Evolutionary conservation across 2,329 filamentous ascomycete genomes (phyloP).

Genomic region (Microdochium nivale): DNA sequence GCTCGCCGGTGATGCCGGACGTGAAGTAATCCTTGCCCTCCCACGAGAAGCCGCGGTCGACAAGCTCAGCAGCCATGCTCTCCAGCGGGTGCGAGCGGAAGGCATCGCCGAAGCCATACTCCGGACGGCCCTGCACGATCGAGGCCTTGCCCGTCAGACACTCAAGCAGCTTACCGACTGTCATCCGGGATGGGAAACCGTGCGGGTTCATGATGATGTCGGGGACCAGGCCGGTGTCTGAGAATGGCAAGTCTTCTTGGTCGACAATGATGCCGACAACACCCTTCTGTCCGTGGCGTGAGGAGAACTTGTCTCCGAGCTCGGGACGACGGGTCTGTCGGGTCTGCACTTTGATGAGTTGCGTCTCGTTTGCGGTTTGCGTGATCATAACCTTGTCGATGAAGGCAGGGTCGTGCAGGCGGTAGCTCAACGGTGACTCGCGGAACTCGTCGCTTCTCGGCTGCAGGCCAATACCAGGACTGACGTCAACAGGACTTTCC

Average conservation of each 20-base stretch:
- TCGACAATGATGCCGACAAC: constrained; percentile 95
- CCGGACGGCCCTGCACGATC: constrained; percentile 72
- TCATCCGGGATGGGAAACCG: constrained; percentile 99
- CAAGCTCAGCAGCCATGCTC: constrained; percentile 78
- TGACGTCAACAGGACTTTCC: constrained; percentile 70
- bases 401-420: constrained; percentile 74
- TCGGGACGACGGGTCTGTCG: constrained; percentile 93
- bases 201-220: constrained; percentile 99
- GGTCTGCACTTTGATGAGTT: constrained; percentile 88
- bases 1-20: constrained; percentile 88
- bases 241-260: constrained; percentile 95
- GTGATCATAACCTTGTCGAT: constrained; percentile 97
- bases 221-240: constrained; percentile 80
- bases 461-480: constrained; percentile 62
- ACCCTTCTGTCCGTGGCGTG: constrained; percentile 95
- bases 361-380: constrained; percentile 76
- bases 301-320: constrained; percentile 97
- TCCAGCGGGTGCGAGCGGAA: constrained; percentile 79
- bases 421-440: constrained; percentile 68
- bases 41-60: constrained; percentile 88
- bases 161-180: constrained; percentile 94
- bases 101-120: constrained; percentile 76
- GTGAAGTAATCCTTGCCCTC: constrained; percentile 97
- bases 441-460: constrained; percentile 55
- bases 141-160: constrained; percentile 91